phyloP scores from a whole-genome alignment of 2,329 filamentous ascomycete species.

The Fusarium praegraminearum region DNA sequence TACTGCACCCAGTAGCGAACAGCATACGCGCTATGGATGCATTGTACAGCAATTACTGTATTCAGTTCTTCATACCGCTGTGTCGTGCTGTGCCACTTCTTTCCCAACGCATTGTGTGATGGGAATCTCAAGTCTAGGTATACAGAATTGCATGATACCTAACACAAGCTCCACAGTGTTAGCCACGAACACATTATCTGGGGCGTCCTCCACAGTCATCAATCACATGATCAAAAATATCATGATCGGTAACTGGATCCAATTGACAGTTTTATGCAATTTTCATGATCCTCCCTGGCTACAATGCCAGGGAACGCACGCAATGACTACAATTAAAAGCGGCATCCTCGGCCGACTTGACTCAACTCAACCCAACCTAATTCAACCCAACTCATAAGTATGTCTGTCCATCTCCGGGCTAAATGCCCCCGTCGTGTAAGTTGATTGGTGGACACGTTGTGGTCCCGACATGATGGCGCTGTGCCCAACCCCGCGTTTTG shows the following conservation, averaged over 20 bases:
- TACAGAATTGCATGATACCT: slow-evolving; percentile 24
- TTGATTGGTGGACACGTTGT: slow-evolving; percentile 45
- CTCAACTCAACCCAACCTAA: not conserved
- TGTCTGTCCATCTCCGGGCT: slow-evolving; percentile 15
- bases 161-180: slow-evolving; percentile 5
- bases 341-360: slow-evolving; percentile 15
- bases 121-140: not conserved
- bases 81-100: slow-evolving; percentile 22
- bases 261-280: not conserved
- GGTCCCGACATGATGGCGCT: slow-evolving; percentile 25
- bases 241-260: slow-evolving; percentile 1
- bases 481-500: slow-evolving; percentile 38
- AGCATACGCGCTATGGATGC: not conserved
- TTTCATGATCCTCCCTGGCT: slow-evolving; percentile 1
- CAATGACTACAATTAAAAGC: not conserved
- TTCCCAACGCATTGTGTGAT: slow-evolving; percentile 14
- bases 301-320: not conserved
- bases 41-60: slow-evolving; percentile 12
- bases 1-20: not conserved
- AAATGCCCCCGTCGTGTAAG: slow-evolving; percentile 42
- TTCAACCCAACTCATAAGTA: not conserved
- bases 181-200: slow-evolving; percentile 7
- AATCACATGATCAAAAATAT: slow-evolving; percentile 9
- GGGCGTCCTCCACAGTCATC: slow-evolving; percentile 6
- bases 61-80: slow-evolving; percentile 13